These are phyloP conservation scores for Pichia ethanolica DNA, from an alignment of 805 yeast genomes.

Conservation along the genomic window DNA sequence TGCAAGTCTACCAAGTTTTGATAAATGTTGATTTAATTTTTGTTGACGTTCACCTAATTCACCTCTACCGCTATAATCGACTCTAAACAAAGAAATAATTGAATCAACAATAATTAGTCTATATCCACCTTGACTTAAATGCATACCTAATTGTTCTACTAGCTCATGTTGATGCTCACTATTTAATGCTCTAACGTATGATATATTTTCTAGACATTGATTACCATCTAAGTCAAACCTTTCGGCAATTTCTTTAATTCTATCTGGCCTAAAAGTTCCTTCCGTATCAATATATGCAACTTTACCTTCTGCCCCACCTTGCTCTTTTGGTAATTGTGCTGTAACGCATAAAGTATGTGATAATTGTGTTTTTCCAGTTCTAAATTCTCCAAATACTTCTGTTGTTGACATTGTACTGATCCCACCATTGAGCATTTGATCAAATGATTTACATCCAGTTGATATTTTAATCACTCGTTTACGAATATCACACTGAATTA, in stretches of 20 bases:
- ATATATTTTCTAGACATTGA: conserved; percentile 58
- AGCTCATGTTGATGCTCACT: conserved; percentile 76
- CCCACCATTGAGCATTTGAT: conserved; percentile 67
- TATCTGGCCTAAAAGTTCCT: conserved; percentile 74
- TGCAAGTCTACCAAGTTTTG: conserved; percentile 50
- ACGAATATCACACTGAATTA: conserved; percentile 57
- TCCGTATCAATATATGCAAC: conserved; percentile 76
- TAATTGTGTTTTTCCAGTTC: conserved; percentile 79
- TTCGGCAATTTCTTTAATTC: conserved; percentile 56
- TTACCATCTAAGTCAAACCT: conserved; percentile 64
- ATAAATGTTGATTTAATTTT: conserved; percentile 50
- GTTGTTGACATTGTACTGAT: conserved; percentile 70
- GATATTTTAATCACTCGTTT: conserved; percentile 57
- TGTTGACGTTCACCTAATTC: conserved; percentile 73
- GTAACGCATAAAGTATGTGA: conserved; percentile 76
- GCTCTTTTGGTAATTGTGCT: conserved; percentile 58
- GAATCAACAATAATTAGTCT: conserved; percentile 59
- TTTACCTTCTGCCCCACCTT: conserved; percentile 80
- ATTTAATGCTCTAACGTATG: conserved; percentile 57
- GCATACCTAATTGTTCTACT: conserved; percentile 57
- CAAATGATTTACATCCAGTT: conserved; percentile 66
- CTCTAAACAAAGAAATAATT: conserved; percentile 72
- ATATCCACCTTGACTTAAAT: conserved; percentile 61
- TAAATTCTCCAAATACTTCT: conserved; percentile 72
- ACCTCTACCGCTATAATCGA: conserved; percentile 73